These are phyloP conservation scores for Fusarium nelsonii DNA, from an alignment of 2,329 filamentous ascomycete genomes.

Conservation along the genomic window DNA sequence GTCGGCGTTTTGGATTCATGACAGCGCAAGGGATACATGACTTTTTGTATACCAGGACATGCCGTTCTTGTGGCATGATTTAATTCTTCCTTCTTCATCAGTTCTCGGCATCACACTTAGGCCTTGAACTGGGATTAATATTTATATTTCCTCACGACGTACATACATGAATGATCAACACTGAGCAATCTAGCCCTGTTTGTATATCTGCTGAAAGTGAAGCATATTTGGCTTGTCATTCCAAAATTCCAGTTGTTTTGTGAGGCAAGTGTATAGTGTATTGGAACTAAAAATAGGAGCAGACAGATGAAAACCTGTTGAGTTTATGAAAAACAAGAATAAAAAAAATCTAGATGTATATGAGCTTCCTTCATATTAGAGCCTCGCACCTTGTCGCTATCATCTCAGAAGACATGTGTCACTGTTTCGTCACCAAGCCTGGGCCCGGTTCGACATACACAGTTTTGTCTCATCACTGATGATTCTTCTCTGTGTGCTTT, in stretches of 20 bases:
- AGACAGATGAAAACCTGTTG: too few species aligned
- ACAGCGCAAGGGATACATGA: constrained; percentile 20
- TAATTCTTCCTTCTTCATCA: constrained; percentile 8
- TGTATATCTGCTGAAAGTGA: too few species aligned
- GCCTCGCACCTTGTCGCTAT: neutral
- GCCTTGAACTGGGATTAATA: neutral
- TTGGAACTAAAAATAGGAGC: too few species aligned
- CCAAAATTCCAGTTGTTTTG: too few species aligned
- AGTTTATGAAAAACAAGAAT: too few species aligned
- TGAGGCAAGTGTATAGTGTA: too few species aligned
- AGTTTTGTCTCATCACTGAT: neutral
- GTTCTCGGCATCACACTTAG: neutral
- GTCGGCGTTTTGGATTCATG: constrained; percentile 16
- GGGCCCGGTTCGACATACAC: neutral
- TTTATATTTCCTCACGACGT: neutral
- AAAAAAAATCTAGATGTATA: too few species aligned
- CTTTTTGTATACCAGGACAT: constrained; percentile 11
- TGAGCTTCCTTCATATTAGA: neutral
- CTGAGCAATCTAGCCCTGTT: too few species aligned
- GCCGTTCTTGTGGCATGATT: constrained; percentile 10
- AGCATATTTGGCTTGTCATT: too few species aligned
- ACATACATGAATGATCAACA: neutral
- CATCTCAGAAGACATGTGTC: neutral
- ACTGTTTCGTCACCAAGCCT: neutral
- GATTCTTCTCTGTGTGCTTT: too few species aligned